phyloP scores from a whole-genome alignment of 805 yeast genomes.

The Scheffersomyces coipomensis region DNA sequence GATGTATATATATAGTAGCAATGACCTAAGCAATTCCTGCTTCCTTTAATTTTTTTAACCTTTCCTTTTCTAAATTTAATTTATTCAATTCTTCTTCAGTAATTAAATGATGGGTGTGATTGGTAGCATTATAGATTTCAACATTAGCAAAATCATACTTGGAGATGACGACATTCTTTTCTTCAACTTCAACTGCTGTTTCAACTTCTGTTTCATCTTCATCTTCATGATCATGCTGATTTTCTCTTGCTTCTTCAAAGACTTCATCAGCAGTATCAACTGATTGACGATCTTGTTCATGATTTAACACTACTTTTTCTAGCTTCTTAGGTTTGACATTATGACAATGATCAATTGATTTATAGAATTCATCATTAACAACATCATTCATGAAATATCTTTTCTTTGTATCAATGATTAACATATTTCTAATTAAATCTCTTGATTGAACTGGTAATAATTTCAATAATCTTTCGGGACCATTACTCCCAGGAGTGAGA shows the following conservation, averaged over 20 bases:
- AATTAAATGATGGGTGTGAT: conserved; percentile 65
- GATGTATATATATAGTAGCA: no score
- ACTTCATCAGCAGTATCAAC: conserved; percentile 9
- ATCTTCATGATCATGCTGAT: conserved; percentile 2
- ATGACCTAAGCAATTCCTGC: conserved; percentile 15
- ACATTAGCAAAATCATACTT: neutral
- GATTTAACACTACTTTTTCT: no score
- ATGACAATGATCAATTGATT: conserved; percentile 55
- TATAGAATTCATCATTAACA: conserved; percentile 55
- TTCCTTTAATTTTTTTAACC: conserved; percentile 18
- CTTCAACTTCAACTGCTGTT: conserved; percentile 2
- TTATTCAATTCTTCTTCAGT: conserved; percentile 60
- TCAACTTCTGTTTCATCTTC: conserved; percentile 9
- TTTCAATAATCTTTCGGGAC: conserved; percentile 72
- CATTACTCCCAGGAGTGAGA: conserved; percentile 33
- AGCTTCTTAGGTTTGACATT: no score
- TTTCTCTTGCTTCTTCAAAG: neutral
- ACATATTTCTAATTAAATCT: conserved; percentile 60
- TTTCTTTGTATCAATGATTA: conserved; percentile 54
- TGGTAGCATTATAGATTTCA: conserved; percentile 16
- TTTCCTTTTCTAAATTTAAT: conserved; percentile 30
- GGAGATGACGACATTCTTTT: neutral
- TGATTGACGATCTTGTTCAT: neutral
- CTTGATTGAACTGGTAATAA: conserved; percentile 70
- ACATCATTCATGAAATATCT: conserved; percentile 63